These are phyloP conservation scores for Rhodomyrtus psidioides DNA, from an alignment of 441 rosid genomes.

Conservation along the genomic window DNA sequence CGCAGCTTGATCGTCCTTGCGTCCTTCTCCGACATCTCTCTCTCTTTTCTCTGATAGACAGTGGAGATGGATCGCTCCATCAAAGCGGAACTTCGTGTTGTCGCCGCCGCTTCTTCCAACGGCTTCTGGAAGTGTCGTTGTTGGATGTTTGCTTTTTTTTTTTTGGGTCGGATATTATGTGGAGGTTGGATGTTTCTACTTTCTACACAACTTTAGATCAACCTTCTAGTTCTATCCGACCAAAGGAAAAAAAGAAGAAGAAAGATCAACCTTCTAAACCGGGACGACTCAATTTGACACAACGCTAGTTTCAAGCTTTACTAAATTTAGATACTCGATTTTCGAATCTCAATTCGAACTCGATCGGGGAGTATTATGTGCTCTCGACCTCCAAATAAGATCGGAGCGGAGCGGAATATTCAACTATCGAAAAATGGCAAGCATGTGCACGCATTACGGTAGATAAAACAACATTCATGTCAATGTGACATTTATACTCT, in stretches of 20 bases:
- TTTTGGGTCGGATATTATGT: not conserved
- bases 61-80: not conserved
- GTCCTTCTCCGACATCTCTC: constrained; percentile 16
- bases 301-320: too few species aligned
- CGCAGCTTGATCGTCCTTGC: constrained; percentile 40
- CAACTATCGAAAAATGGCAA: not conserved
- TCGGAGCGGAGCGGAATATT: rapidly evolving
- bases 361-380: rapidly evolving
- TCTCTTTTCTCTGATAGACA: not conserved
- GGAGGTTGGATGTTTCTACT: not conserved
- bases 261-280: too few species aligned
- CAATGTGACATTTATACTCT: not conserved
- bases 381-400: not conserved
- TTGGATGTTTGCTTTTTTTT: rapidly evolving
- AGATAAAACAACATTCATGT: not conserved
- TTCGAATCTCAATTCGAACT: not conserved
- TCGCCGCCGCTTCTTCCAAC: not conserved
- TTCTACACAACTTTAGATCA: not conserved
- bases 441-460: not conserved
- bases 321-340: not conserved
- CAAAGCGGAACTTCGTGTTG: not conserved
- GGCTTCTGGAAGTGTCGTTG: constrained; percentile 23
- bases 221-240: not conserved
- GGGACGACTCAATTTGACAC: too few species aligned
- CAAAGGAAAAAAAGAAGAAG: too few species aligned